Evolutionary conservation across 1,284 basidiomycete genomes (phyloP).

Genomic region (Melampsora americana): DNA sequence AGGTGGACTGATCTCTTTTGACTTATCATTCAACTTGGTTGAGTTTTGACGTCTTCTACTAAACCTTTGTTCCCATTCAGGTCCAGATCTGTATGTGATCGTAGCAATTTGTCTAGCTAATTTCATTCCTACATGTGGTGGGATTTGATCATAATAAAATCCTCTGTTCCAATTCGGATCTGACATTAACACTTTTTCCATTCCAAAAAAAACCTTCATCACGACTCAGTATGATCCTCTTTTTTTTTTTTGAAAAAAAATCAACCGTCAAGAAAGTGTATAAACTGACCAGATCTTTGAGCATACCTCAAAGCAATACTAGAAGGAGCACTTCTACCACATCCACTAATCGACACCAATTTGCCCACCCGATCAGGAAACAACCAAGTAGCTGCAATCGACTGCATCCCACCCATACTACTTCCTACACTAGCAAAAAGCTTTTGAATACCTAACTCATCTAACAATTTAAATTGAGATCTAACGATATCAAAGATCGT

Average conservation of each 20-base stretch:
- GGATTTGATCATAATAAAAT: constrained; percentile 85
- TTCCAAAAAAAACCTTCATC: background rate
- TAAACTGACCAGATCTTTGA: constrained; percentile 64
- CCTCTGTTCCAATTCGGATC: constrained; percentile 99
- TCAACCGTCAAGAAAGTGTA: too few relatives aligned
- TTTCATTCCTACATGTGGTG: constrained; percentile 98
- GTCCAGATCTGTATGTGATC: constrained; percentile 96
- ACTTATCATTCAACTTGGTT: too few relatives aligned
- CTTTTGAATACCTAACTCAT: constrained; percentile 75
- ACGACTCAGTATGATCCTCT: background rate
- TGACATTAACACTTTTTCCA: constrained; percentile 79
- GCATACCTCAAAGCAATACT: constrained; percentile 94
- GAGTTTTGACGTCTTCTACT: constrained; percentile 63
- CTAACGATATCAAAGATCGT: constrained; percentile 94
- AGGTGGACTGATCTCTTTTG: constrained; percentile 49
- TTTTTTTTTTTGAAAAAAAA: too few relatives aligned
- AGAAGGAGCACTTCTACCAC: constrained; percentile 81
- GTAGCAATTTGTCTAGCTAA: constrained; percentile 97
- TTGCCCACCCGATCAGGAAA: constrained; percentile 81
- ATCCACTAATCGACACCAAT: constrained; percentile 88
- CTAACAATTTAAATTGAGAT: constrained; percentile 82
- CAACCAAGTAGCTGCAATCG: constrained; percentile 90
- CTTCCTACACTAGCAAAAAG: constrained; percentile 89
- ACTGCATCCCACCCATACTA: constrained; percentile 98
- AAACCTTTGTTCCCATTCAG: constrained; percentile 97